Percentiles rank a stretch among this genome's conserved stretches.
Conservation (phyloP, 805 yeast species). For the Kuraishia hungarica region DNA sequence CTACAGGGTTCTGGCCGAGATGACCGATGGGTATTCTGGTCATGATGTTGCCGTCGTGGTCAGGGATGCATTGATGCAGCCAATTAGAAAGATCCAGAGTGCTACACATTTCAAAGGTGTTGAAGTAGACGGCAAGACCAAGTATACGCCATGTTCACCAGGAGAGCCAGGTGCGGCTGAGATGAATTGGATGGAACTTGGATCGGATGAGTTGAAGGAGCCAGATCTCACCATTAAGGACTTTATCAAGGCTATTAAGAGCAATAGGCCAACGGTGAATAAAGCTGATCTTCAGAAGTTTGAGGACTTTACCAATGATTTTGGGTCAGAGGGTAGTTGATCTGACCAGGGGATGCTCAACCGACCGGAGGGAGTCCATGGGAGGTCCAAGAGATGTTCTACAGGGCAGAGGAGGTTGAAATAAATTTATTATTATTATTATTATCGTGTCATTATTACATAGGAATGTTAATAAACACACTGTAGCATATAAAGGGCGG, state of each 20-base stretch:
- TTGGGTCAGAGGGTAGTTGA: constrained; percentile 94
- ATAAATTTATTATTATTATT: too few relatives aligned
- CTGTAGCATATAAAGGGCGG: too few relatives aligned
- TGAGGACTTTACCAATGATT: constrained; percentile 83
- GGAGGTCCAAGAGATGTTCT: too few relatives aligned
- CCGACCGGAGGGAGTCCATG: too few relatives aligned
- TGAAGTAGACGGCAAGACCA: constrained; percentile 28
- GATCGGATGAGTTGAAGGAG: constrained; percentile 79
- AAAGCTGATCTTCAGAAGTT: constrained; percentile 75
- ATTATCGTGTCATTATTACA: too few relatives aligned
- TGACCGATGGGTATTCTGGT: constrained; percentile 97
- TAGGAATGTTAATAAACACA: background rate
- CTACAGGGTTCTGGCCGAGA: constrained; percentile 69
- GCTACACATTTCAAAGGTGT: constrained; percentile 89
- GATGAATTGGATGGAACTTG: constrained; percentile 90
- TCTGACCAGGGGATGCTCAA: too few relatives aligned
- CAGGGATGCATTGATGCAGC: constrained; percentile 96
- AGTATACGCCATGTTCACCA: constrained; percentile 90
- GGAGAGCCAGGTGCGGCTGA: constrained; percentile 86
- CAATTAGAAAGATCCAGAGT: constrained; percentile 87
- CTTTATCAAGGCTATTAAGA: constrained; percentile 84
- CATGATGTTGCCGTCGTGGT: constrained; percentile 96
- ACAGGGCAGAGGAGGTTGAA: too few relatives aligned
- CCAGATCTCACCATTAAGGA: constrained; percentile 88
- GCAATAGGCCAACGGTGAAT: constrained; percentile 93